Evolutionary conservation across 148 eudicot species (phyloP).

Genomic region (Dianthus caryophyllus): DNA sequence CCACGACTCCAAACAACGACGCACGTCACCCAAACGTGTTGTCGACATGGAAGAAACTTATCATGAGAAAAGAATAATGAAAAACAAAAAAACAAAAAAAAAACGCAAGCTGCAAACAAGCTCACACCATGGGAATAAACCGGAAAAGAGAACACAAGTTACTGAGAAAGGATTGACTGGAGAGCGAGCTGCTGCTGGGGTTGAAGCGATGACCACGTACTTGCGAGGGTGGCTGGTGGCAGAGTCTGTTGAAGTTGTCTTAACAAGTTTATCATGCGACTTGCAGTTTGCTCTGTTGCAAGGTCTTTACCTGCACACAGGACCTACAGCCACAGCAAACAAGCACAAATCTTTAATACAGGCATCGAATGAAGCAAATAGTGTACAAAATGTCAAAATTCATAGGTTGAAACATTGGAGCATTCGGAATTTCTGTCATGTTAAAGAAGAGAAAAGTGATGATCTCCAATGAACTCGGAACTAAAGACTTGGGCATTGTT

Average conservation of each 20-base stretch:
- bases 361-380: background rate
- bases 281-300: slow-evolving; percentile 38
- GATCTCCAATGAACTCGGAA: too few relatives aligned
- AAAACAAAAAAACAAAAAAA: slow-evolving; percentile 8
- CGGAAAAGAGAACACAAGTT: background rate
- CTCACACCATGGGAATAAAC: background rate
- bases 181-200: slow-evolving; percentile 40
- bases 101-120: background rate
- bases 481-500: background rate
- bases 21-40: slow-evolving; percentile 8
- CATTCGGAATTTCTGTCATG: background rate
- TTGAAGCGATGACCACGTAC: slow-evolving; percentile 41
- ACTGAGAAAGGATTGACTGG: slow-evolving; percentile 38
- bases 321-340: slow-evolving; percentile 19
- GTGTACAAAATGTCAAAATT: background rate
- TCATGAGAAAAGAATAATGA: slow-evolving; percentile 20
- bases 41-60: slow-evolving; percentile 8
- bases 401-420: background rate
- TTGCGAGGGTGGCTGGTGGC: slow-evolving; percentile 37
- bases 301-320: slow-evolving; percentile 41
- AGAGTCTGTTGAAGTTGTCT: slow-evolving; percentile 42
- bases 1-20: background rate
- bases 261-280: slow-evolving; percentile 39
- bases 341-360: background rate
- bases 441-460: background rate